These are phyloP conservation scores for Fusarium cicatricum DNA, from an alignment of 2,329 filamentous ascomycete genomes.

Conservation along the genomic window DNA sequence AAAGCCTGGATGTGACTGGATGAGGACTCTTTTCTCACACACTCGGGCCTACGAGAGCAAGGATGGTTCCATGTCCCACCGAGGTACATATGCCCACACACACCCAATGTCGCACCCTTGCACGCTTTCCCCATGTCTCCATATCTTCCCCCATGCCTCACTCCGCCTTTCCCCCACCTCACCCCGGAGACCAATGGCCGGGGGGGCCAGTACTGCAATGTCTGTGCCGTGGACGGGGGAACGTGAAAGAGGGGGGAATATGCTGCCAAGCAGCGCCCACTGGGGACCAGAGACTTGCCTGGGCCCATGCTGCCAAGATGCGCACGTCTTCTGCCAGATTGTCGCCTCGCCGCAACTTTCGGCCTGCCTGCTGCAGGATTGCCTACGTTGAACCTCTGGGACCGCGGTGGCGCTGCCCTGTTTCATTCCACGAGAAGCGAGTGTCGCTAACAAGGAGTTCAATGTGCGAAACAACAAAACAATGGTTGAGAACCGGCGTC, in stretches of 20 bases:
- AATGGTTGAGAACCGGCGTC: background rate
- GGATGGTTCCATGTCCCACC: conserved; percentile 8
- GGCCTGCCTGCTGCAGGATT: conserved; percentile 19
- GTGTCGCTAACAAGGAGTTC: background rate
- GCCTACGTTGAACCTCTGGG: no score
- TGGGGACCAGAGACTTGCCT: conserved; percentile 16
- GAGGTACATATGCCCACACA: conserved; percentile 9
- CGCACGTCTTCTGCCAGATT: conserved; percentile 1
- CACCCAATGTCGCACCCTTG: background rate
- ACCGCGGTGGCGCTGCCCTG: conserved; percentile 13
- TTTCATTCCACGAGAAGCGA: conserved; percentile 24
- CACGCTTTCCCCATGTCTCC: conserved; percentile 22
- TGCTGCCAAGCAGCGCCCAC: conserved; percentile 16
- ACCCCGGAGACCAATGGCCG: conserved; percentile 29
- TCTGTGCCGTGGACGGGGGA: conserved; percentile 11
- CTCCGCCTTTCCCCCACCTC: conserved; percentile 14
- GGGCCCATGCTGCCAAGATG: conserved; percentile 19
- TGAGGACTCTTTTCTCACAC: background rate
- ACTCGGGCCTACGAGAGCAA: background rate
- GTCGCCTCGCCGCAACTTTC: conserved; percentile 26
- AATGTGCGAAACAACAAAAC: background rate
- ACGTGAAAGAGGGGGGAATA: conserved; percentile 8
- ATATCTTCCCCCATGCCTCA: background rate
- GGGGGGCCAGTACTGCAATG: conserved; percentile 18
- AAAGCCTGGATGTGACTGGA: no score